Percentiles rank a stretch among this genome's conserved stretches.
These are phyloP conservation scores for Apiosordaria backusii DNA, from an alignment of 495 filamentous ascomycete species.

Conservation along the genomic window DNA sequence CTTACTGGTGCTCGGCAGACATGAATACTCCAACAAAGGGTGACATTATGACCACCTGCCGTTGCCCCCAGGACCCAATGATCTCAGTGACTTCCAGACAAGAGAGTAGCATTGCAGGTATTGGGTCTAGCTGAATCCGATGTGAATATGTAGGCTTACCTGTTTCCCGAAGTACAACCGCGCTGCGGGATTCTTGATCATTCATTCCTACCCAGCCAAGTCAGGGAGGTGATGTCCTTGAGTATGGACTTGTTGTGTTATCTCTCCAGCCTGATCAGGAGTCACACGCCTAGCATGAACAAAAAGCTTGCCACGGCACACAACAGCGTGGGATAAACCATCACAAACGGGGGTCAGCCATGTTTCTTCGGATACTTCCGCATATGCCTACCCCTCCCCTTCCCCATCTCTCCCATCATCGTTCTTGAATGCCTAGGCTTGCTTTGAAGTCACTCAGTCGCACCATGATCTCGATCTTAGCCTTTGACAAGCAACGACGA, in stretches of 20 bases:
- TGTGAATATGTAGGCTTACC: not conserved
- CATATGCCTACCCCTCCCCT: not conserved
- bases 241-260: not conserved
- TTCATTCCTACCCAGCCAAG: not conserved
- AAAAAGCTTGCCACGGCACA: not conserved
- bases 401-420: not conserved
- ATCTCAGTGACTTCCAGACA: not conserved
- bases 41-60: not conserved
- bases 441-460: not conserved
- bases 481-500: not conserved
- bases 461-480: conserved; percentile 1
- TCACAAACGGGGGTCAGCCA: not conserved
- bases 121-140: not conserved
- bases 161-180: not conserved
- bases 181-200: not conserved
- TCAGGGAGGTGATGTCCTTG: too few relatives aligned
- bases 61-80: not conserved
- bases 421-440: not conserved
- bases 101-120: not conserved
- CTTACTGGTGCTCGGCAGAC: not conserved
- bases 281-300: not conserved
- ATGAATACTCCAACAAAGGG: not conserved
- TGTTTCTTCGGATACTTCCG: not conserved
- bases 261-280: not conserved
- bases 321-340: not conserved